Conservation (phyloP, 2,329 filamentous ascomycete genomes). For the Neonectria ditissima region DNA sequence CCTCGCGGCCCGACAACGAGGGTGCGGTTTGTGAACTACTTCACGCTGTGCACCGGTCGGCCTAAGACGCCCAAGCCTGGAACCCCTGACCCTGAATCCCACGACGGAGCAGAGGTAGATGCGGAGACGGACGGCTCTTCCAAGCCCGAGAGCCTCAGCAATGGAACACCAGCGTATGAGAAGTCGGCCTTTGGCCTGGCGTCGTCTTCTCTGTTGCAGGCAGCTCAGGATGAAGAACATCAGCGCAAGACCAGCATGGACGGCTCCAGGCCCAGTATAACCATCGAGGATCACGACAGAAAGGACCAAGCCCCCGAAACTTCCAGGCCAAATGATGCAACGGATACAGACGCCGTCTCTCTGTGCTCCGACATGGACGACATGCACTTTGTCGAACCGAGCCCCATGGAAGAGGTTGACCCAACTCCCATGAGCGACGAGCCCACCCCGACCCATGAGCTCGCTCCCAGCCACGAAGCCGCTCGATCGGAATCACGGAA, state of each 20-base stretch:
- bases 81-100: constrained; percentile 10
- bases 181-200: constrained; percentile 10
- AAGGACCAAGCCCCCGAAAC: constrained; percentile 21
- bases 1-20: constrained; percentile 54
- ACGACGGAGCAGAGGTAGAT: constrained; percentile 18
- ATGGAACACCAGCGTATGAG: constrained; percentile 1
- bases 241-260: constrained; percentile 18
- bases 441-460: not conserved
- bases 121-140: not conserved
- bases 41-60: constrained; percentile 84
- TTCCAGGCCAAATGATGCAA: not conserved
- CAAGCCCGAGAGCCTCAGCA: constrained; percentile 2
- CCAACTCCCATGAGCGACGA: constrained; percentile 10
- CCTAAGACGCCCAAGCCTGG: constrained; percentile 59
- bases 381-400: constrained; percentile 54
- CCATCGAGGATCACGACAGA: constrained; percentile 36
- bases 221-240: constrained; percentile 11
- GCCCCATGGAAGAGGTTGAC: constrained; percentile 49
- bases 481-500: constrained; percentile 1
- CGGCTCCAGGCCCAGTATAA: constrained; percentile 33
- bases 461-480: not conserved
- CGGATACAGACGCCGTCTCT: constrained; percentile 16
- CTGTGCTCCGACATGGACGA: constrained; percentile 34
- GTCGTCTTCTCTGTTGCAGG: constrained; percentile 16
- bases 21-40: constrained; percentile 89